A percentile compares a stretch with the other conserved stretches of the same genome.
Evolutionary conservation across 1,139 yeast species (phyloP).

Genomic region (Candida sp.): DNA sequence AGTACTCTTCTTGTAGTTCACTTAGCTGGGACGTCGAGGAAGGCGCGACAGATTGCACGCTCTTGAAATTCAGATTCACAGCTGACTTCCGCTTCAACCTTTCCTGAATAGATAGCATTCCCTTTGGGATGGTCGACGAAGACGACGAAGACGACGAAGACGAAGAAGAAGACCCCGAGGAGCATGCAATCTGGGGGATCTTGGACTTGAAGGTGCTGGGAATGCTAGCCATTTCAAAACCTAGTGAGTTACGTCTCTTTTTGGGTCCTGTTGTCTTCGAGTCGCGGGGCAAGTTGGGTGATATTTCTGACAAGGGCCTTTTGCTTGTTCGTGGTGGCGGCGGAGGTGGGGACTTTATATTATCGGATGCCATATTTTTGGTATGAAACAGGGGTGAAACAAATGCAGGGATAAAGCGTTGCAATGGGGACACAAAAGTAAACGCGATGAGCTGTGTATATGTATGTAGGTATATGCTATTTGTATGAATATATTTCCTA

Average conservation of each 20-base stretch:
- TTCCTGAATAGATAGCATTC: slow-evolving; percentile 14
- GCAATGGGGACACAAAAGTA: not conserved
- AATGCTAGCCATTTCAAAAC: slow-evolving; percentile 14
- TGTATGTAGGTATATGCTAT: not conserved
- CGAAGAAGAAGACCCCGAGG: slow-evolving; percentile 4
- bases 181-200: slow-evolving; percentile 10
- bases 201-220: slow-evolving; percentile 9
- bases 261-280: not conserved
- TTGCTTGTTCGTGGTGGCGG: slow-evolving; percentile 2
- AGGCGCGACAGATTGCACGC: slow-evolving; percentile 5
- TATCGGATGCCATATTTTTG: not conserved
- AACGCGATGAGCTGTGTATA: not conserved
- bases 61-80: slow-evolving; percentile 4
- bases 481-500: not conserved
- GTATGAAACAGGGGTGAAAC: slow-evolving; percentile 12
- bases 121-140: slow-evolving; percentile 6
- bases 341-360: not conserved
- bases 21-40: slow-evolving; percentile 9
- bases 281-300: slow-evolving; percentile 8
- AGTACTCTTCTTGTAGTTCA: slow-evolving; percentile 20
- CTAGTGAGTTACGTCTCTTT: slow-evolving; percentile 11
- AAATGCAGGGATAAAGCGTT: not conserved
- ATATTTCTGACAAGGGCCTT: slow-evolving; percentile 12
- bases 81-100: slow-evolving; percentile 13
- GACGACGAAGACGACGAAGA: slow-evolving; percentile 1